Percentiles rank a stretch among this genome's conserved stretches.
Conservation (phyloP, 345 rosid species). For the Ailanthus altissimus region DNA sequence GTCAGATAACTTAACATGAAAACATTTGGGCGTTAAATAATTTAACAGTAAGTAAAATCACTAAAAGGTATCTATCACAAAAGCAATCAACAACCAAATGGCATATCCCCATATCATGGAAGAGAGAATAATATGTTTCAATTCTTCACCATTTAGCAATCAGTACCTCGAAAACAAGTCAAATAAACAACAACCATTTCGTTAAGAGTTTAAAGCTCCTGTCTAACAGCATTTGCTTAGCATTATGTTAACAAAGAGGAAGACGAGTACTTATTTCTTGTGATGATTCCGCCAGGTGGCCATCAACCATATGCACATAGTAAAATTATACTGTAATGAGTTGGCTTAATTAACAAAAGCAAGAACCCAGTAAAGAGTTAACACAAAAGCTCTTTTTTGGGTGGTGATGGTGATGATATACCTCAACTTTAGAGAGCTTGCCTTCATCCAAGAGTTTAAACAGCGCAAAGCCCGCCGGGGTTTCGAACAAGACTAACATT, state of each 20-base stretch:
- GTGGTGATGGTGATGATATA: constrained; percentile 14
- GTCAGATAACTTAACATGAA: too few relatives aligned
- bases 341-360: too few relatives aligned
- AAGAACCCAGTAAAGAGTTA: background rate
- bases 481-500: constrained; percentile 70
- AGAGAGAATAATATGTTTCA: too few relatives aligned
- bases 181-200: background rate
- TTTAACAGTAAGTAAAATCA: background rate
- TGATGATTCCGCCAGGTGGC: too few relatives aligned
- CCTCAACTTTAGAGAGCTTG: constrained; percentile 73
- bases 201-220: background rate
- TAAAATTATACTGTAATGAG: too few relatives aligned
- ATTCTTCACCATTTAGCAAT: background rate
- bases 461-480: constrained; percentile 76
- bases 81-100: too few relatives aligned
- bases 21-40: too few relatives aligned
- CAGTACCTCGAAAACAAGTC: background rate
- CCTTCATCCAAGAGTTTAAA: constrained; percentile 73
- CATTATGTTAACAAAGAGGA: too few relatives aligned
- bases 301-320: too few relatives aligned
- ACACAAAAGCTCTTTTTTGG: background rate
- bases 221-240: background rate
- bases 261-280: too few relatives aligned
- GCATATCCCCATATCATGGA: too few relatives aligned
- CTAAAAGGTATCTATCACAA: background rate